phyloP scores from a whole-genome alignment of 805 yeast species.

The Pichia gijzeniarum region DNA sequence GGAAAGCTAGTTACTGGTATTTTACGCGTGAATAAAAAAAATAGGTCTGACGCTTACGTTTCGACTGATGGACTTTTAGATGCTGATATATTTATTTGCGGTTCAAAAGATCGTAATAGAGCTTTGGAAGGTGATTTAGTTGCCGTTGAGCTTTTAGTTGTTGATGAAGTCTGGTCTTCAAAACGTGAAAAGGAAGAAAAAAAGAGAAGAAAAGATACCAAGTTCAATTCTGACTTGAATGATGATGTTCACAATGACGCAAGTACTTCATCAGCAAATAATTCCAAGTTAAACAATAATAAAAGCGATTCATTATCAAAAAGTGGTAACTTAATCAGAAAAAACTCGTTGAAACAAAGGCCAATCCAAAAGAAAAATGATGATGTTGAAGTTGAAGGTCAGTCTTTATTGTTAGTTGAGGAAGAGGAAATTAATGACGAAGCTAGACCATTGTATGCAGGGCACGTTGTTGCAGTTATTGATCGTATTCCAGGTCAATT shows the following conservation, averaged over 20 bases:
- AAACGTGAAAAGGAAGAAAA: conserved; percentile 96
- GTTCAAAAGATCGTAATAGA: conserved; percentile 95
- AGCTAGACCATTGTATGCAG: conserved; percentile 89
- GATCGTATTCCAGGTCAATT: conserved; percentile 97
- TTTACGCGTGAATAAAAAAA: conserved; percentile 89
- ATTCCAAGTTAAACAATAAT: background rate
- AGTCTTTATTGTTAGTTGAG: conserved; percentile 81
- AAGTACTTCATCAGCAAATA: conserved; percentile 38
- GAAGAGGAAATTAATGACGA: conserved; percentile 95
- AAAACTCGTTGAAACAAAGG: conserved; percentile 88
- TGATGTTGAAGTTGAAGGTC: conserved; percentile 98
- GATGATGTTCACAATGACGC: conserved; percentile 82
- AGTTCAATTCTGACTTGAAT: conserved; percentile 33
- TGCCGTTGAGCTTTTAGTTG: conserved; percentile 89
- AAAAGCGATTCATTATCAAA: conserved; percentile 9
- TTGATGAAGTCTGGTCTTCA: conserved; percentile 96
- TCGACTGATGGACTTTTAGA: conserved; percentile 92
- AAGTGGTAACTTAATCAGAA: conserved; percentile 47
- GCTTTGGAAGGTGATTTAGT: conserved; percentile 96
- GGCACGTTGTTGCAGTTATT: conserved; percentile 96
- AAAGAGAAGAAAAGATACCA: conserved; percentile 59
- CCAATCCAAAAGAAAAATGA: conserved; percentile 97
- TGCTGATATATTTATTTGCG: conserved; percentile 96
- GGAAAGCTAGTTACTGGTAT: conserved; percentile 91
- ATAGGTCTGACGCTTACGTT: conserved; percentile 97